Evolutionary conservation across 2,329 filamentous ascomycete species (phyloP).

Genomic region (Alternaria solani): DNA sequence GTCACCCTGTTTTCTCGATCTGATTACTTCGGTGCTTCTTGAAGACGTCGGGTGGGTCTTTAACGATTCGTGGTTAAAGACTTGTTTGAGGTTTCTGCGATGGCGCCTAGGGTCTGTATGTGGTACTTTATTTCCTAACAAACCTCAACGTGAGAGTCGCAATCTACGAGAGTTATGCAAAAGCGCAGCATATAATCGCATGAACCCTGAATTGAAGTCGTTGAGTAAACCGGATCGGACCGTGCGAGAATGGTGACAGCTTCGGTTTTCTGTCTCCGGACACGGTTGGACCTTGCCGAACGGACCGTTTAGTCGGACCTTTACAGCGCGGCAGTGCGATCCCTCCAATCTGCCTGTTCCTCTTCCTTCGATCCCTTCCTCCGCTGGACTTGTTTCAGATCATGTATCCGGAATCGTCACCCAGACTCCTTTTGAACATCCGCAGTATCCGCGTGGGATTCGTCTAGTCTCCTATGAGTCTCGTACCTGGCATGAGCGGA

Average conservation of each 20-base stretch:
- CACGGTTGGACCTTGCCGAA: neutral
- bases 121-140: neutral
- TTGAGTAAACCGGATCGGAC: neutral
- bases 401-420: neutral
- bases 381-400: neutral
- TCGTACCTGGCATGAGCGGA: neutral
- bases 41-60: neutral
- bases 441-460: neutral
- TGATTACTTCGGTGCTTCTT: neutral
- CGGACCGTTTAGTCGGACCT: constrained; percentile 4
- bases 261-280: neutral
- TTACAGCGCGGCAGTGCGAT: neutral
- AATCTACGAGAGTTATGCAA: neutral
- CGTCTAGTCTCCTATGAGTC: neutral
- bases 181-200: neutral
- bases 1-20: neutral
- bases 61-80: neutral
- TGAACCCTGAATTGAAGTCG: neutral
- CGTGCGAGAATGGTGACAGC: neutral
- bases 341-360: neutral
- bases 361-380: neutral
- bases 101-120: neutral
- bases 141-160: neutral
- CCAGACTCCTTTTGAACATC: neutral
- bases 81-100: neutral